These are phyloP conservation scores for Saccharomycopsis amapae DNA, from an alignment of 805 yeast species.

Conservation along the genomic window DNA sequence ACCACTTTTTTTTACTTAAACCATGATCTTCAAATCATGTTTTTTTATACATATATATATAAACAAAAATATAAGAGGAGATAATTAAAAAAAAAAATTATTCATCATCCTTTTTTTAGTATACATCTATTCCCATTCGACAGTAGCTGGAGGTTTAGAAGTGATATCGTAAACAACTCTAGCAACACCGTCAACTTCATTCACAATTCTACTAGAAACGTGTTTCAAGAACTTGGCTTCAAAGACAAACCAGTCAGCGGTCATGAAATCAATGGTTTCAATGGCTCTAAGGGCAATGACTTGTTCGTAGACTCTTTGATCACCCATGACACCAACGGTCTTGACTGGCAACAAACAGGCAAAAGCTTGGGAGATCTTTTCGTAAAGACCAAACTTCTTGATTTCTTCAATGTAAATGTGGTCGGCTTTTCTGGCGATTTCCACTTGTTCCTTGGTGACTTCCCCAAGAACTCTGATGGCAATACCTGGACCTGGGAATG, in stretches of 20 bases:
- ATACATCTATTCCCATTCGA: slow-evolving; percentile 83
- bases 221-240: slow-evolving; percentile 87
- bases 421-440: slow-evolving; percentile 97
- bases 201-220: slow-evolving; percentile 93
- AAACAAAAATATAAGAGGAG: background rate
- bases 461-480: slow-evolving; percentile 98
- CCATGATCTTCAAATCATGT: no score
- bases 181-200: slow-evolving; percentile 98
- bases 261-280: slow-evolving; percentile 97
- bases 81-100: background rate
- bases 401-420: slow-evolving; percentile 94
- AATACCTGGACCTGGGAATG: slow-evolving; percentile 99
- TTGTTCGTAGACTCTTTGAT: slow-evolving; percentile 98
- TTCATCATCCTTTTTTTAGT: background rate
- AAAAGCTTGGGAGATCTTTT: slow-evolving; percentile 93
- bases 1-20: no score
- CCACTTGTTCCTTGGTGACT: slow-evolving; percentile 88
- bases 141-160: slow-evolving; percentile 99
- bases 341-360: slow-evolving; percentile 96
- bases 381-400: slow-evolving; percentile 84
- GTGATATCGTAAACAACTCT: slow-evolving; percentile 98
- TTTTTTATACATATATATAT: background rate
- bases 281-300: slow-evolving; percentile 98
- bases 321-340: slow-evolving; percentile 99
- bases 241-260: slow-evolving; percentile 98